These are phyloP conservation scores for Butyriboletus loyo DNA, from an alignment of 768 basidiomycete genomes.

Conservation along the genomic window DNA sequence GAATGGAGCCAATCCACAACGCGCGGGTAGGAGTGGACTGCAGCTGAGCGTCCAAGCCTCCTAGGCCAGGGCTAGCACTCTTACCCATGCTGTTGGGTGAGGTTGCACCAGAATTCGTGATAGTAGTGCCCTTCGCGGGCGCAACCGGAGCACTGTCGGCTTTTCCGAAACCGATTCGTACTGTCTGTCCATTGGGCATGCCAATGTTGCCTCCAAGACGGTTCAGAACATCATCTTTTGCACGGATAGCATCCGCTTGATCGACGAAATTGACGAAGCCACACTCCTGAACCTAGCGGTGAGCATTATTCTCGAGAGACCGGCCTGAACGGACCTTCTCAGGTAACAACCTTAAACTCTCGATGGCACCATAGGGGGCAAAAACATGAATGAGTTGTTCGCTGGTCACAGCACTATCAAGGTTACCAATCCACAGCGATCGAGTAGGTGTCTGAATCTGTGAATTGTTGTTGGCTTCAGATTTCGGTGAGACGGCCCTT, in stretches of 20 bases:
- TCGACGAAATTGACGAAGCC: constrained; percentile 99
- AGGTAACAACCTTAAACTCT: constrained; percentile 89
- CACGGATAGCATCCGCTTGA: constrained; percentile 91
- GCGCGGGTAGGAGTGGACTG: constrained; percentile 93
- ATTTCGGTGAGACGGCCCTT: constrained; percentile 81
- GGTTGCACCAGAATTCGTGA: constrained; percentile 61
- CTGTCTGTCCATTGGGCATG: constrained; percentile 92
- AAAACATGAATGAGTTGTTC: constrained; percentile 95
- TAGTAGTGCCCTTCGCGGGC: constrained; percentile 70
- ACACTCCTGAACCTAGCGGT: constrained; percentile 68
- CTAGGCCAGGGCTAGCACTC: constrained; percentile 51
- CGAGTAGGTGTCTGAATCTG: constrained; percentile 93
- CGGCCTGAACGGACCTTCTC: constrained; percentile 70
- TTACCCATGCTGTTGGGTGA: constrained; percentile 57
- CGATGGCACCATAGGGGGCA: constrained; percentile 95
- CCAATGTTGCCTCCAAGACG: constrained; percentile 92
- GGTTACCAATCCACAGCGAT: constrained; percentile 97
- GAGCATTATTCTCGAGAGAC: constrained; percentile 10
- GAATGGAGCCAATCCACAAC: constrained; percentile 97
- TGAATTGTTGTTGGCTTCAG: constrained; percentile 57
- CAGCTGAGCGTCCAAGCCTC: constrained; percentile 78
- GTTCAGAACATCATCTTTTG: constrained; percentile 96
- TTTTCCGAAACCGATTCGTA: constrained; percentile 97
- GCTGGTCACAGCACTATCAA: constrained; percentile 91
- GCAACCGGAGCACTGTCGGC: constrained; percentile 94